Conservation (phyloP, 805 yeast genomes). For the Starmerella riodocensis region DNA sequence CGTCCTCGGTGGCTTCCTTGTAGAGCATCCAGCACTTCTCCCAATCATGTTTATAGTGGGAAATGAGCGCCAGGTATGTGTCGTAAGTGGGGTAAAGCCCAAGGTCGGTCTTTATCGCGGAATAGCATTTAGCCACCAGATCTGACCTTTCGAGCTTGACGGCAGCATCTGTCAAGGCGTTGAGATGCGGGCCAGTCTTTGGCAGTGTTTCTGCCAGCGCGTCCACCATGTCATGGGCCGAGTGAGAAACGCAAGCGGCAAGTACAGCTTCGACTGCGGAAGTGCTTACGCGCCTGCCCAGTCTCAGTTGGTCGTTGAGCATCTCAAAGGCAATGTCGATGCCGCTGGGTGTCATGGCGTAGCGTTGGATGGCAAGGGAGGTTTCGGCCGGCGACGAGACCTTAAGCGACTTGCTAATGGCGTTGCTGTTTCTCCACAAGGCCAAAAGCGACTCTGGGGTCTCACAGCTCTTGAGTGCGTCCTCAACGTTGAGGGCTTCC, state of each 20-base stretch:
- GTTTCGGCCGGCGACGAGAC: background rate
- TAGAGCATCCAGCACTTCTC: conserved; percentile 4
- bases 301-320: conserved; percentile 11
- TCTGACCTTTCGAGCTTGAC: conserved; percentile 2
- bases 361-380: conserved; percentile 12
- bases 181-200: conserved; percentile 2
- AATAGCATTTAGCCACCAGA: conserved; percentile 3
- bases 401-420: background rate
- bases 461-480: conserved; percentile 5
- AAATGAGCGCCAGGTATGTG: conserved; percentile 8
- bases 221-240: background rate
- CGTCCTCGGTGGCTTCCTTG: conserved; percentile 11
- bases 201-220: conserved; percentile 1
- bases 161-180: conserved; percentile 3
- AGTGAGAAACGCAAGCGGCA: conserved; percentile 3
- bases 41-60: background rate
- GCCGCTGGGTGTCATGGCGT: conserved; percentile 16
- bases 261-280: conserved; percentile 13
- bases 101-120: background rate
- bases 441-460: background rate
- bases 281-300: conserved; percentile 3
- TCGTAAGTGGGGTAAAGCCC: conserved; percentile 8
- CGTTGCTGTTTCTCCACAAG: conserved; percentile 1
- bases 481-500: conserved; percentile 7
- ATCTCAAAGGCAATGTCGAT: conserved; percentile 15